These are phyloP conservation scores for Ophiorrhiza pumila DNA, from an alignment of 257 asterid genomes.

Conservation along the genomic window DNA sequence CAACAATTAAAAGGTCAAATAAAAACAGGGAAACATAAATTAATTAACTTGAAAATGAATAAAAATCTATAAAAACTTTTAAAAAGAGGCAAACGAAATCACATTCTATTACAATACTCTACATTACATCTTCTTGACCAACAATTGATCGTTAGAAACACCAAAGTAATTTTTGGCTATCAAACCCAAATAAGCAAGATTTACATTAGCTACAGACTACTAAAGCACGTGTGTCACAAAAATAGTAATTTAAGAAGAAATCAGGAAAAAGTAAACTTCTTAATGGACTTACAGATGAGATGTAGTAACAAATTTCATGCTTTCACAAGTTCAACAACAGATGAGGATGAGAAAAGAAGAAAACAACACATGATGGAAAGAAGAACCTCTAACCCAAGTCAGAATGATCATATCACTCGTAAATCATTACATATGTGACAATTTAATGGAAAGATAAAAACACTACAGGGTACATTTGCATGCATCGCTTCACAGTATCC, in stretches of 20 bases:
- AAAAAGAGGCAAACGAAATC: neutral
- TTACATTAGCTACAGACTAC: neutral
- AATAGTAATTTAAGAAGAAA: neutral
- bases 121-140: neutral
- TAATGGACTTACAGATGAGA: neutral
- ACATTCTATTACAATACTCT: neutral
- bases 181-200: neutral
- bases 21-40: neutral
- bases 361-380: neutral
- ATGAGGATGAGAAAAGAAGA: neutral
- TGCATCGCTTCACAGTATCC: neutral
- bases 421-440: neutral
- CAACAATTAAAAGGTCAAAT: too few relatives aligned
- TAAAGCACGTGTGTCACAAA: neutral
- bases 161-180: neutral
- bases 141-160: neutral
- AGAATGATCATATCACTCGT: neutral
- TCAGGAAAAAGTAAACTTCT: neutral
- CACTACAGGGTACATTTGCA: neutral
- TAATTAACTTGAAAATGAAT: neutral
- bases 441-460: neutral
- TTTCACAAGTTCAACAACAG: neutral
- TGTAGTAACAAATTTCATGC: neutral
- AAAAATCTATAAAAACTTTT: neutral
- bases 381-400: neutral